A percentile compares a stretch with the other conserved stretches of the same genome.
Conservation (phyloP, 192 early-diverging fungal genomes). For the Umbelopsis isabellina region DNA sequence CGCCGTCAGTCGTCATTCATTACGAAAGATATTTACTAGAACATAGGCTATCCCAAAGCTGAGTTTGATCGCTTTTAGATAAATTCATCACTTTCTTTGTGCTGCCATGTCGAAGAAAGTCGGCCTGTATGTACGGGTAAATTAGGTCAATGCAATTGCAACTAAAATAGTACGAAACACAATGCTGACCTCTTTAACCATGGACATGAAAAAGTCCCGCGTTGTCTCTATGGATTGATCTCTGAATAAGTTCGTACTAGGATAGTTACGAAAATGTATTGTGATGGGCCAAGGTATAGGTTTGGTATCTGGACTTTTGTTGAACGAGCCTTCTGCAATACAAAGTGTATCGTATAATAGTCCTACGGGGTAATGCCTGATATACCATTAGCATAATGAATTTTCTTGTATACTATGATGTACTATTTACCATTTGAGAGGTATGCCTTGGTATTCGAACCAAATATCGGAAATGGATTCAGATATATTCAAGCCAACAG, state of each 20-base stretch:
- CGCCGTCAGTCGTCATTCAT: not conserved
- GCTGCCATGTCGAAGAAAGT: slow-evolving; percentile 80
- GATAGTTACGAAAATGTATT: slow-evolving; percentile 77
- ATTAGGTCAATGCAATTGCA: not conserved
- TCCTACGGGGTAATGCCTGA: slow-evolving; percentile 87
- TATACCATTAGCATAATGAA: not conserved
- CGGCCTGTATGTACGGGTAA: slow-evolving; percentile 55
- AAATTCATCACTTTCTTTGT: slow-evolving; percentile 88
- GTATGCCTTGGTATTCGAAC: slow-evolving; percentile 71
- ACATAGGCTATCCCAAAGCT: slow-evolving; percentile 74
- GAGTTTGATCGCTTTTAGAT: slow-evolving; percentile 80
- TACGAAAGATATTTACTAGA: slow-evolving; percentile 44
- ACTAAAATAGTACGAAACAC: not conserved
- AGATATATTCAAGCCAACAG: slow-evolving; percentile 45
- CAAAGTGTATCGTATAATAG: slow-evolving; percentile 72
- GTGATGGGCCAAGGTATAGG: slow-evolving; percentile 77
- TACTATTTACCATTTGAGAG: slow-evolving; percentile 71
- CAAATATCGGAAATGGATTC: slow-evolving; percentile 64
- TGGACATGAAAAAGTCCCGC: slow-evolving; percentile 84
- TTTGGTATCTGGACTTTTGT: slow-evolving; percentile 25
- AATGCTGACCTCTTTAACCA: slow-evolving; percentile 75
- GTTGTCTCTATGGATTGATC: slow-evolving; percentile 56
- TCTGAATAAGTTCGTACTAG: slow-evolving; percentile 65
- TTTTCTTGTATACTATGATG: not conserved
- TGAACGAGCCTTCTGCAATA: slow-evolving; percentile 28